Base-by-base conservation (phyloP, 2,329 filamentous ascomycete species). In the Neonectria neomacrospora region DNA sequence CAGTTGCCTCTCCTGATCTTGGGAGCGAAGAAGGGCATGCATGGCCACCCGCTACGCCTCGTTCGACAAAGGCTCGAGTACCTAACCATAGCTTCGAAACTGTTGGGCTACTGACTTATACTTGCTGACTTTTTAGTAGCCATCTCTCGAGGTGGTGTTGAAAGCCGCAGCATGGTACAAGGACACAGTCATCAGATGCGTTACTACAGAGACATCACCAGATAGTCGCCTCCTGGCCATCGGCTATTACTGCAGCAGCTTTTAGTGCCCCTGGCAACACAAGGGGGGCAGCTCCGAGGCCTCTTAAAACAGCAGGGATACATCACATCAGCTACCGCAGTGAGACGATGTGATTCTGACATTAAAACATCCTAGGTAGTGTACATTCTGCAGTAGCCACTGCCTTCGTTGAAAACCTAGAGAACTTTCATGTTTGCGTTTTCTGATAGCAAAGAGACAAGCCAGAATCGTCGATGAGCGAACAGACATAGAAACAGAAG, bases 341-440 rank as follows among this genome's bases (percentile, higher is more conserved):
- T 23, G 28, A 8, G 30, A 37, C 39, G 23, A 30, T 5, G 39
- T 39, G 28, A 54, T 41, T 59, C 10, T 20, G 22, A 53, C 16
- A 34, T 37, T 28, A 22, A 54, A 47, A 34, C 30, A 47, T 32
- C 32, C 10, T 37, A 23, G 26, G 41, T 59, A 59, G 56, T 59
- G 51, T 59, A 59, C 56, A 59, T 53, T 59, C 48, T 47, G 50
- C 30, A 45, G 39, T 23, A 22, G 20, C 26, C 30, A 28, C 30
- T 39, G 22, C 56, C 22, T 45, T 39, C 20, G 37, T 39, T 47
- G 8, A 23, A 45, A 41, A 39, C 28, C 34, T n/a, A 47, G 32
- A 28, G 34, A 44, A 44, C 37, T 39, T 55, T 18, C 44, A 52
- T 58, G 37, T 48, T 50, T 34, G 51, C 39, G 26, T 10, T 3